Base-by-base conservation (phyloP, 1,284 basidiomycete species). In the Microbotryomycetes sp. region DNA sequence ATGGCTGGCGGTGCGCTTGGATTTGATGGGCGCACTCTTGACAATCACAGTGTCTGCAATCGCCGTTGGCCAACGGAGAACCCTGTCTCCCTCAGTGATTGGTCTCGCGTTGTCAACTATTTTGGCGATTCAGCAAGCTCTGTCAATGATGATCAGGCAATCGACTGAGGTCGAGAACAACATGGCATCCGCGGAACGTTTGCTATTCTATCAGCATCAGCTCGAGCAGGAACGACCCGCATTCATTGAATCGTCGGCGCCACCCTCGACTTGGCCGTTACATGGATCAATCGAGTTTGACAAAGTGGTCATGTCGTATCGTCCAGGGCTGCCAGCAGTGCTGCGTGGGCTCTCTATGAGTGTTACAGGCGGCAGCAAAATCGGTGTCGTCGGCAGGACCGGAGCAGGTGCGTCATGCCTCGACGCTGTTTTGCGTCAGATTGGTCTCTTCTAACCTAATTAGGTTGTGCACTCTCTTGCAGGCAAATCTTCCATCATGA, bases 401-500 rank as follows among this genome's bases (percentile, higher is more conserved):
- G 72, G 74, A 30, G 73, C 72, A 22, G 65, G 72, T 23, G 3
- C 57, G 53, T 46, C 14, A 25, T 5, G 45, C 6, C 12, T 14
- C 16, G 5, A 9, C 15, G 36, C 15, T 32, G 29, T 25, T 23
- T 15, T 23, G 14, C 22, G 6, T 15, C 19, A 15, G 23, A 22
- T 3, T 7, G 15, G 16, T 49, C 16, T 25, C 32, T 23, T 22
- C 26, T 54, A 48, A 59, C 52, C 49, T 55, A 60, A 42, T 57
- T n/a, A 32, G 22, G 36, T 45, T 15, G 50, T 45, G 14, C 58
- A 70, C 29, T 74, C 72, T 2, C 77, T 78, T 19, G 72, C 76
- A 68, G 87, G 87, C 49, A 88, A 88, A 76, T 85, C 83, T 58
- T 88, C 87, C 2, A 75, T 91, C 6, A 77, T 89, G 14, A 83